Percentiles rank a stretch among this genome's conserved stretches.
phyloP scores from a whole-genome alignment of 192 early-diverging fungal species.

The Mycoemilia scoparia region DNA sequence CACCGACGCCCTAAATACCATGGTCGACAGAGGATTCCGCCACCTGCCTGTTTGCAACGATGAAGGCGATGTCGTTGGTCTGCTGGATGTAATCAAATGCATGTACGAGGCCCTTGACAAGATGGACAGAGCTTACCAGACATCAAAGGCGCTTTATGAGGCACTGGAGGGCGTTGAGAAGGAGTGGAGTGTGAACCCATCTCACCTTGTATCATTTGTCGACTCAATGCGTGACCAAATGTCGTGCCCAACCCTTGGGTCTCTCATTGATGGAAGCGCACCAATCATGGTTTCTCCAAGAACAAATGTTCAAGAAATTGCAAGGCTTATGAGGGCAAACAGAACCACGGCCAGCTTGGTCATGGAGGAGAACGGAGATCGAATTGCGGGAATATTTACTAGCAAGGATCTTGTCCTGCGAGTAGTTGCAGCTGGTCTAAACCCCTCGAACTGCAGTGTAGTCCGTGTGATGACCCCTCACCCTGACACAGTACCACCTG shows the following conservation, averaged over 20 bases:
- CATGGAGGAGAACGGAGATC: slow-evolving; percentile 38
- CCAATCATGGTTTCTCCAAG: slow-evolving; percentile 43
- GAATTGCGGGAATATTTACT: slow-evolving; percentile 81
- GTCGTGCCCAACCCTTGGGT: slow-evolving; percentile 76
- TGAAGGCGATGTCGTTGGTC: slow-evolving; percentile 65
- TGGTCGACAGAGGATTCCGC: slow-evolving; percentile 68
- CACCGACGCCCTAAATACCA: slow-evolving; percentile 62
- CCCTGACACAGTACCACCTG: slow-evolving; percentile 53
- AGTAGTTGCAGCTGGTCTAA: slow-evolving; percentile 71
- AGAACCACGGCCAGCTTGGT: slow-evolving; percentile 62
- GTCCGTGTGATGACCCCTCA: slow-evolving; percentile 95
- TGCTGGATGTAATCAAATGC: slow-evolving; percentile 73
- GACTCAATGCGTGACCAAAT: slow-evolving; percentile 61
- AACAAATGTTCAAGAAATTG: slow-evolving; percentile 52
- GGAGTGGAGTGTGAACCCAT: slow-evolving; percentile 55
- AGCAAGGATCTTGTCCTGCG: slow-evolving; percentile 77
- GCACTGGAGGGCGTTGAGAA: slow-evolving; percentile 64
- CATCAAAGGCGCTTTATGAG: slow-evolving; percentile 61
- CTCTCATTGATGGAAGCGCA: slow-evolving; percentile 51
- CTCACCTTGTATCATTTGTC: slow-evolving; percentile 52
- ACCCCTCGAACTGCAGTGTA: slow-evolving; percentile 77
- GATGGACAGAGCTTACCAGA: slow-evolving; percentile 68
- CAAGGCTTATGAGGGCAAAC: slow-evolving; percentile 49
- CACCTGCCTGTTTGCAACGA: slow-evolving; percentile 76
- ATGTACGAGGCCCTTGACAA: slow-evolving; percentile 70